Evolutionary conservation across 73 alveolate genomes (phyloP), one percentile per base, ranked within the genome.

Genomic region (Breviolum minutum): DNA sequence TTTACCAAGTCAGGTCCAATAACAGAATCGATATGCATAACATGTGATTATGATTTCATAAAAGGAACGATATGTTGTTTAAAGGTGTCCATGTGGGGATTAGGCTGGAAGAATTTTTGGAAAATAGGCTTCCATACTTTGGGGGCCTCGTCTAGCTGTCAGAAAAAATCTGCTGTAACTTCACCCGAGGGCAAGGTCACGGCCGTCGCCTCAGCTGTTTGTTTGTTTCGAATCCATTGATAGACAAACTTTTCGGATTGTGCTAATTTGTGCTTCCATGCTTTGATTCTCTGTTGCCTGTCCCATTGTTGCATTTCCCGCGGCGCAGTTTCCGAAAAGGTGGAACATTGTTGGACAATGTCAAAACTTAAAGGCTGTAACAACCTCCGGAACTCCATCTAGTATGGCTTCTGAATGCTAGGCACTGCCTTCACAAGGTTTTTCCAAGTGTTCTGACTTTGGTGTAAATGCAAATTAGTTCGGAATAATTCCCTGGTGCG

Each of bases 41-140:
- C n/a, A n/a, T n/a, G n/a, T 24, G 66, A 60, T 20, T 30, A 1
- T 1, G n/a, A 30, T 8, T 30, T n/a, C 83, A 88, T 27, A 14
- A 32, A 40, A 3, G 66, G 82, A 10, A 40, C 84, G 30, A 66
- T 29, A 30, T 27, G 69, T 68, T 88, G 61, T 7, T n/a, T 11
- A 12, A 63, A 88, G 5, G 68, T 30, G 1, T 10, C 26, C 22
- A 11, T 12, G 29, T 26, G 32, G 19, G 95, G 95, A 29, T 17
- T 20, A 7, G 13, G 4, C 10, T 66, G 73, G 22, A n/a, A 29
- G 32, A 66, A 69, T 60, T 88, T 88, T 29, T 68, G 69, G 71
- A 88, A 88, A 6, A 88, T 69, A 11, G 95, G 95, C 19, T 24
- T 27, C 95, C 95, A 88, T 9, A 30, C 95, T 10, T 13, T 22